Evolutionary conservation across 1,284 basidiomycete genomes (phyloP).

Genomic region (Sporisorium reilianum): DNA sequence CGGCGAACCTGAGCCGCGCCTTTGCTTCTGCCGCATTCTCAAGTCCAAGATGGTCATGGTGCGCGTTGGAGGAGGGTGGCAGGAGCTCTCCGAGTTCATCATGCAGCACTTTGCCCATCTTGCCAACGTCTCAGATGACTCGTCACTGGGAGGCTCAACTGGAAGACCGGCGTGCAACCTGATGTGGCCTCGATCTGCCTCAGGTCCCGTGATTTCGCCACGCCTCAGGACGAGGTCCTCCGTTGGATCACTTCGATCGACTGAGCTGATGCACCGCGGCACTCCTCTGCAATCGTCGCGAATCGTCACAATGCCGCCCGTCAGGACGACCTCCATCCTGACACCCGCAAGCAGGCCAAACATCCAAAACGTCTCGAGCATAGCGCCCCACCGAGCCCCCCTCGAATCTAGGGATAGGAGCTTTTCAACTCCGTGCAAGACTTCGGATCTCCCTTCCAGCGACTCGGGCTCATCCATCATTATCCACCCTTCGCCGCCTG

Average conservation of each 20-base stretch:
- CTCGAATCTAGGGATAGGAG: neutral
- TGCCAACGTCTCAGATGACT: neutral
- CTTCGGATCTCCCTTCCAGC: constrained; percentile 11
- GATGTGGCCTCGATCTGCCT: constrained; percentile 38
- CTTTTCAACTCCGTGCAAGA: constrained; percentile 2
- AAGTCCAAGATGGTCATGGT: constrained; percentile 66
- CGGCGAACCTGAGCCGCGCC: constrained; percentile 61
- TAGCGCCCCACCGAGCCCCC: neutral
- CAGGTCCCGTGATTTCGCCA: constrained; percentile 23
- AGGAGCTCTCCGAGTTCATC: constrained; percentile 63
- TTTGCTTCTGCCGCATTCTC: constrained; percentile 66
- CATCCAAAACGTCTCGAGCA: neutral
- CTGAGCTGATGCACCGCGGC: neutral
- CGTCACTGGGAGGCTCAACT: neutral
- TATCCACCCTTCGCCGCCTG: constrained; percentile 23
- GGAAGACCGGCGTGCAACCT: constrained; percentile 1
- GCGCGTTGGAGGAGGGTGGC: constrained; percentile 68
- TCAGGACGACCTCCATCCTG: constrained; percentile 1
- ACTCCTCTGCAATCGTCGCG: constrained; percentile 13
- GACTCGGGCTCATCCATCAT: constrained; percentile 30
- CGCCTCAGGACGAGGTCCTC: constrained; percentile 18
- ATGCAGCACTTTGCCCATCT: constrained; percentile 47
- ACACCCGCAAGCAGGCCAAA: neutral
- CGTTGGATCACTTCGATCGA: constrained; percentile 12
- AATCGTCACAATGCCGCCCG: constrained; percentile 29